A percentile compares a stretch with the other conserved stretches of the same genome.
These are phyloP conservation scores for Alternaria brassicicola DNA, from an alignment of 2,329 filamentous ascomycete species.

Conservation along the genomic window DNA sequence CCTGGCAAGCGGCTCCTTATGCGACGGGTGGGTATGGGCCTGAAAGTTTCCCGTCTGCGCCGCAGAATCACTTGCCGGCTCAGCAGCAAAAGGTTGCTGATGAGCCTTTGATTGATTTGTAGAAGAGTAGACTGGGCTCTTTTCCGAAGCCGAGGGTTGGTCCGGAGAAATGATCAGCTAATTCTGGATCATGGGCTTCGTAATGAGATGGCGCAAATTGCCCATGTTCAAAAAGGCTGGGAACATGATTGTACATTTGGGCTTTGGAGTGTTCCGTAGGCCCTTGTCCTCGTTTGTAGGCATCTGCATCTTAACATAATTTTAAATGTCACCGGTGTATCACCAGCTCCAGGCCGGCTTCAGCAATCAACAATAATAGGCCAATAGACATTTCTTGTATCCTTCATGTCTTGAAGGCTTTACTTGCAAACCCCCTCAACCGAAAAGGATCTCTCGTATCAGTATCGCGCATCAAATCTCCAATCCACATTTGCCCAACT, in stretches of 20 bases:
- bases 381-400: not conserved
- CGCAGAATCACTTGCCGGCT: slow-evolving; percentile 60
- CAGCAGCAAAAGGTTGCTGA: slow-evolving; percentile 64
- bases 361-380: not conserved
- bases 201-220: not conserved
- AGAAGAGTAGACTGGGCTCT: slow-evolving; percentile 3
- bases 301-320: not conserved
- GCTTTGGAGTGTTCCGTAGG: not conserved
- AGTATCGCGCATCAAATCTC: not conserved
- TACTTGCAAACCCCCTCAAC: not conserved
- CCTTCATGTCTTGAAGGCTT: not conserved
- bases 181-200: not conserved
- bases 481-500: not conserved
- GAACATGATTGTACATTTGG: not conserved
- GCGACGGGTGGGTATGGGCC: slow-evolving; percentile 51
- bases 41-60: slow-evolving; percentile 67
- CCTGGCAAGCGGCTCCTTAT: slow-evolving; percentile 48
- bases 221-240: not conserved
- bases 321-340: not conserved
- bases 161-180: not conserved
- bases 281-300: not conserved
- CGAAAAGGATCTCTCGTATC: not conserved
- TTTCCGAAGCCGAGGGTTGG: not conserved
- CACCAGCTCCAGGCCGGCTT: not conserved
- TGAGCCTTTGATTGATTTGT: slow-evolving; percentile 82